Percentiles rank a stretch among this genome's conserved stretches.
Conservation (phyloP, 2,329 filamentous ascomycete species). For the Beauveria varroae region DNA sequence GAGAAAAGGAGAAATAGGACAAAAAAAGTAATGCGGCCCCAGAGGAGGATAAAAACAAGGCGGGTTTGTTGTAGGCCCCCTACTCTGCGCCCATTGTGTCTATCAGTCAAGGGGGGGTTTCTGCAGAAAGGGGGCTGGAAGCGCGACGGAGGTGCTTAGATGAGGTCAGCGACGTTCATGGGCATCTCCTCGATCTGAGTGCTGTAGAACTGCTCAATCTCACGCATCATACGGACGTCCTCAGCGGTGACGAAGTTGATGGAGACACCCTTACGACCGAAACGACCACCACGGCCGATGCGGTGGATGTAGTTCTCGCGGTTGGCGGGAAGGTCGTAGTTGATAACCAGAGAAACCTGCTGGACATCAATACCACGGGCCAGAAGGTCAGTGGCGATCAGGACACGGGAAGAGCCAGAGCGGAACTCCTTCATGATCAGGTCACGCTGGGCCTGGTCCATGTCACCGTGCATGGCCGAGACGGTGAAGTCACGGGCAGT, state of each 20-base stretch:
- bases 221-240: constrained; percentile 99
- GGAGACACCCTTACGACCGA: constrained; percentile 99
- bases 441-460: constrained; percentile 97
- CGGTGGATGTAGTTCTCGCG: constrained; percentile 99
- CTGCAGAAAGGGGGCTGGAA: constrained; percentile 18
- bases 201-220: constrained; percentile 99
- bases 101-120: constrained; percentile 14
- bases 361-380: constrained; percentile 99
- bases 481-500: constrained; percentile 98
- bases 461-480: constrained; percentile 99
- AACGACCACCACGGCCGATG: constrained; percentile 98
- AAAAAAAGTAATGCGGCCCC: constrained; percentile 10
- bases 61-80: constrained; percentile 9
- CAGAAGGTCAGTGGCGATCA: constrained; percentile 95
- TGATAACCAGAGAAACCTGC: constrained; percentile 99
- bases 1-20: constrained; percentile 9
- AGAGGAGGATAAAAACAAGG: constrained; percentile 11
- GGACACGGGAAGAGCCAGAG: constrained; percentile 93
- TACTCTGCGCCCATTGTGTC: not conserved
- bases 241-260: constrained; percentile 99
- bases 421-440: constrained; percentile 99
- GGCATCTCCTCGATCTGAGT: constrained; percentile 99
- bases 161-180: constrained; percentile 79
- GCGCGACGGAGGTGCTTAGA: constrained; percentile 41
- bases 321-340: constrained; percentile 98